Percentiles rank a stretch among this genome's conserved stretches.
Conservation (phyloP, 352 stramenopile species). For the Plasmopara halstedii region DNA sequence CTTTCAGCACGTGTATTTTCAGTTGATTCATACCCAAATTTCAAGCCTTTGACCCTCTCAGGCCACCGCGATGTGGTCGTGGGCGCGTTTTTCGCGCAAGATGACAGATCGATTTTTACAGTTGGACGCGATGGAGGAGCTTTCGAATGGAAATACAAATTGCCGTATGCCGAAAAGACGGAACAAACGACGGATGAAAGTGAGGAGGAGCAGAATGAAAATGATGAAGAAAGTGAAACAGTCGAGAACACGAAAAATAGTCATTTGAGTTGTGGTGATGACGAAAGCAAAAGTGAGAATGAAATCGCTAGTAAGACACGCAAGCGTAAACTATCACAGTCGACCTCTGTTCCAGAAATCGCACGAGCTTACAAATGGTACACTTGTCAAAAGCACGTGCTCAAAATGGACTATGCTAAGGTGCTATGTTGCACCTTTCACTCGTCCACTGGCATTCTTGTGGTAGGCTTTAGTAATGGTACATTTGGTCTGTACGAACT, state of each 20-base stretch:
- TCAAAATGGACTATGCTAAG: conserved; percentile 88
- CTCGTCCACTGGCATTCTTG: conserved; percentile 76
- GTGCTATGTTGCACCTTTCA: conserved; percentile 89
- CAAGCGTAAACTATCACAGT: conserved; percentile 19
- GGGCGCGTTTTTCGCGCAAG: conserved; percentile 76
- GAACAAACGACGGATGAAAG: conserved; percentile 22
- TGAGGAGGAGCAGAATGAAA: conserved; percentile 18
- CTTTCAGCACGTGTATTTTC: conserved; percentile 84
- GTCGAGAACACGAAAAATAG: conserved; percentile 17
- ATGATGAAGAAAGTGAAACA: conserved; percentile 18
- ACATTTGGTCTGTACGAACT: conserved; percentile 98
- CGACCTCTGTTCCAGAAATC: conserved; percentile 43
- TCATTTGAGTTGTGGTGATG: background rate
- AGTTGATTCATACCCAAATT: conserved; percentile 56
- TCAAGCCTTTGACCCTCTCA: conserved; percentile 81
- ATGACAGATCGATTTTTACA: conserved; percentile 81
- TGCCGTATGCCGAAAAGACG: conserved; percentile 32
- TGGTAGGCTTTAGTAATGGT: conserved; percentile 95
- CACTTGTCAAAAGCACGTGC: conserved; percentile 78
- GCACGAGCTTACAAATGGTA: conserved; percentile 76
- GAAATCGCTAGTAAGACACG: conserved; percentile 14
- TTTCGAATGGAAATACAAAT: conserved; percentile 80
- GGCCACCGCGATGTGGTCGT: conserved; percentile 85
- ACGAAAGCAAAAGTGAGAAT: conserved; percentile 26
- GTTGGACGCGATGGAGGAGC: conserved; percentile 81